Conservation (phyloP, 495 filamentous ascomycete genomes). For the Xylaria castorea region DNA sequence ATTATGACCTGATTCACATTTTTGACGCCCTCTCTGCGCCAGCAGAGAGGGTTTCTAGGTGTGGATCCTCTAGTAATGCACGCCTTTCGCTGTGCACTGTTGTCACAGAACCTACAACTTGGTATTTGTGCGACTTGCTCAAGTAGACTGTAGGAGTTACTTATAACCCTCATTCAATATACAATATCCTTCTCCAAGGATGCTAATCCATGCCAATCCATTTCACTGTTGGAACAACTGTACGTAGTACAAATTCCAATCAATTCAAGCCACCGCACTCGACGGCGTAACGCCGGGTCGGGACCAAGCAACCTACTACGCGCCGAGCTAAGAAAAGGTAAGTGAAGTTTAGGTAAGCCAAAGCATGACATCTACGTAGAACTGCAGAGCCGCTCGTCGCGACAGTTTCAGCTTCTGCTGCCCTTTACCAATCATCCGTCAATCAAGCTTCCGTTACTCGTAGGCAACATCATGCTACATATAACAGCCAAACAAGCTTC, state of each 20-base stretch:
- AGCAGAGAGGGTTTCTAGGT: no score
- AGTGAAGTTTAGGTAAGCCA: conserved; percentile 1
- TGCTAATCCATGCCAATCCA: conserved; percentile 1
- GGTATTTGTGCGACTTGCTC: not conserved
- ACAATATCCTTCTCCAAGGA: not conserved
- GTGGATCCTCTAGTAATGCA: no score
- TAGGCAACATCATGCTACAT: not conserved
- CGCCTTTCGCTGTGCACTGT: not conserved
- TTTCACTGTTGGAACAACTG: not conserved
- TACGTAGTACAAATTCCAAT: not conserved
- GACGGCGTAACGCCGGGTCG: conserved; percentile 11
- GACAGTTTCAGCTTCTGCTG: not conserved
- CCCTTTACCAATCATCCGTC: conserved; percentile 13
- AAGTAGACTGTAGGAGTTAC: not conserved
- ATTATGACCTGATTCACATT: no score
- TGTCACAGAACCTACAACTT: not conserved
- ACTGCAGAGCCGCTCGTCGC: conserved; percentile 6
- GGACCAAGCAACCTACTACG: not conserved
- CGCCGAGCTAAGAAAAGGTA: conserved; percentile 9
- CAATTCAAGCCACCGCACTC: not conserved
- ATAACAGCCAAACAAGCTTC: not conserved
- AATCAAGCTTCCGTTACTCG: not conserved
- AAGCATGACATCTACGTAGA: not conserved
- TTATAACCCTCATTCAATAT: not conserved
- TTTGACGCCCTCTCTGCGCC: no score